Evolutionary conservation across 2,329 filamentous ascomycete species (phyloP), one percentile per base, ranked within the genome.

Genomic region (Aspergillus tubingensis): DNA sequence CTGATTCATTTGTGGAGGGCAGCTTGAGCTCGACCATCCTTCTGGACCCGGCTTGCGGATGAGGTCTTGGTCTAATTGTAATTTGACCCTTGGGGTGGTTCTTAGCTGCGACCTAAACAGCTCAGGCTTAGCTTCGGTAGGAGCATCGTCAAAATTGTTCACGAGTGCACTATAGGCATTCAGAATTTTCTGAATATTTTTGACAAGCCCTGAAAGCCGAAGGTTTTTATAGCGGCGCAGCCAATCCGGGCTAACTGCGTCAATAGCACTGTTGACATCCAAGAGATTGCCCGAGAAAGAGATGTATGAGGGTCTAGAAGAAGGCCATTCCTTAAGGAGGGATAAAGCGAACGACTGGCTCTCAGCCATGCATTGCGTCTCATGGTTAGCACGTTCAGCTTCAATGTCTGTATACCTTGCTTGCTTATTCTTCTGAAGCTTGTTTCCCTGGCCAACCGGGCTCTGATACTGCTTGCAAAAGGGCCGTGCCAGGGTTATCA

Each of bases 251-350:
- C 65, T 62, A 13, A 86, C 67, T 0, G 68, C 65, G 0, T 73
- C 64, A 1, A 84, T 39, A 3, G 82, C 82, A 8, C 21, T 7
- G 3, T 8, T 10, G 6, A 55, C 49, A 11, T 63, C 27, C 25
- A 63, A 30, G 11, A 70, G 61, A 0, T 62, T 39, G 6, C 36
- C 15, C 15, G 17, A 52, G 7, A 81, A 68, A 0, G 67, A 64
- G 0, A 23, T 23, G 68, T 62, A 0, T 0, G 68, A 70, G 0
- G 79, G 78, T 7, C 74, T 66, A 0, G 61, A 19, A 48, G 75
- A 77, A 0, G 84, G 81, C 81, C 81, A 84, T 60, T 83, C 79
- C 0, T 64, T 54, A 0, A 81, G 58, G 0, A 86, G 68, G 15
- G 76, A 76, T 5, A 71, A 59, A 0, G 79, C 79, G n/a, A 86